Evolutionary conservation across 2,329 filamentous ascomycete genomes (phyloP), one percentile per base, ranked within the genome.

Genomic region (Xenosphaeropsis pyriputrescens): DNA sequence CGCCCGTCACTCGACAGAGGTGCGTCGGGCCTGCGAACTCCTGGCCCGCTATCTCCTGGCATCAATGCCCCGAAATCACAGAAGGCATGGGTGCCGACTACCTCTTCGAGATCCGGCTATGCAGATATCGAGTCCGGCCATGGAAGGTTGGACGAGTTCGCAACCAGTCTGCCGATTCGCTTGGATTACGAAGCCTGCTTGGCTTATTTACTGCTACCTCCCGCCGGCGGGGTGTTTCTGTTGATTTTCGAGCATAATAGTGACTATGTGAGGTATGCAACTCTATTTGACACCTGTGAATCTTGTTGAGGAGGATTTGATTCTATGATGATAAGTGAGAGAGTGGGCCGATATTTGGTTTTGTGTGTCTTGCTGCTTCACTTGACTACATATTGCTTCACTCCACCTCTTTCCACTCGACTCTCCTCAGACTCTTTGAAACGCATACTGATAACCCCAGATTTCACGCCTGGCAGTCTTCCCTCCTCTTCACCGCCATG

Each of bases 381-480:
- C 8, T 26, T 9, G 8, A 26, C 22, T 26, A 11, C 22, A 26
- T 3, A 9, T 6, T 3, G 8, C 22, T 26, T 26, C 22, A 26
- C 22, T 9, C 12, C 8, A 9, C 8, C 22, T 9, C 22, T 3
- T 11, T 9, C 12, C 22, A 26, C 12, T 26, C 8, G 18, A 3
- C 12, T 26, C 3, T 11, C 8, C 22, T 26, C 22, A 3, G 3
- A 9, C 8, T 5, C 8, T 26, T 11, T 26, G 8, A 11, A 8
- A 26, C 22, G 12, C 12, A 9, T 6, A 26, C 22, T 26, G 22
- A 26, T 9, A 9, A 9, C 12, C 29, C 40, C 47, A 89, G 84
- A 45, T 96, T 96, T 50, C 91, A 98, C 58, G 91, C 91, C 6
- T 98, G 91, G 89, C 91, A 98, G 61, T 84, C 82, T 6, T 79